Percentiles rank a stretch among this genome's conserved stretches.
Conservation (phyloP, 345 rosid species). For the Lepidium sativum region DNA sequence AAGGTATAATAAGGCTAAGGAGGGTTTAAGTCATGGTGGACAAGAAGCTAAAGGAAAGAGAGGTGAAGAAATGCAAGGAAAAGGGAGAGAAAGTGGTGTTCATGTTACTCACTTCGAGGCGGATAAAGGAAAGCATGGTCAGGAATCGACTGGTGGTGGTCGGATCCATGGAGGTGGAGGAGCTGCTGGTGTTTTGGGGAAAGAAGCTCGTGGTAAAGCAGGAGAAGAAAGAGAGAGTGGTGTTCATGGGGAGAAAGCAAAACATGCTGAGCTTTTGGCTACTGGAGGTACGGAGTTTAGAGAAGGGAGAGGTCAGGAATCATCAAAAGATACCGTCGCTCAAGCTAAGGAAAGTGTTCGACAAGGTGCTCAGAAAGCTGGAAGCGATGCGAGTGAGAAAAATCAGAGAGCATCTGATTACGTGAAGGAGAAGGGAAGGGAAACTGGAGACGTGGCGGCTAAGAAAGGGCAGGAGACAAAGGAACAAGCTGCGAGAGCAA, state of each 20-base stretch:
- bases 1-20: constrained; percentile 41
- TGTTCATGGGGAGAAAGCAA: constrained; percentile 3
- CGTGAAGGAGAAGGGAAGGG: constrained; percentile 33
- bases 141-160: background rate
- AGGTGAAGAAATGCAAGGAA: background rate
- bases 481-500: constrained; percentile 27
- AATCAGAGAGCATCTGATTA: constrained; percentile 18
- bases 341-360: constrained; percentile 26
- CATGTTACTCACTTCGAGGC: constrained; percentile 2
- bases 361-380: constrained; percentile 19
- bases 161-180: constrained; percentile 4
- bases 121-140: background rate
- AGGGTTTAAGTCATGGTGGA: constrained; percentile 22
- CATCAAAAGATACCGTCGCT: background rate
- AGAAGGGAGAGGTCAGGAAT: constrained; percentile 4
- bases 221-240: constrained; percentile 4
- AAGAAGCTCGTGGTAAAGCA: constrained; percentile 10
- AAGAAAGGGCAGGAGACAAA: constrained; percentile 22
- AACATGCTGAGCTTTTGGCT: constrained; percentile 5
- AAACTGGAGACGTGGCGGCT: background rate
- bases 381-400: constrained; percentile 5
- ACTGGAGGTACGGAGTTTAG: constrained; percentile 16
- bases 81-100: constrained; percentile 9
- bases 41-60: background rate
- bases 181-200: background rate